phyloP scores from a whole-genome alignment of 73 alveolate species.

The Paramecium primaurelia region DNA sequence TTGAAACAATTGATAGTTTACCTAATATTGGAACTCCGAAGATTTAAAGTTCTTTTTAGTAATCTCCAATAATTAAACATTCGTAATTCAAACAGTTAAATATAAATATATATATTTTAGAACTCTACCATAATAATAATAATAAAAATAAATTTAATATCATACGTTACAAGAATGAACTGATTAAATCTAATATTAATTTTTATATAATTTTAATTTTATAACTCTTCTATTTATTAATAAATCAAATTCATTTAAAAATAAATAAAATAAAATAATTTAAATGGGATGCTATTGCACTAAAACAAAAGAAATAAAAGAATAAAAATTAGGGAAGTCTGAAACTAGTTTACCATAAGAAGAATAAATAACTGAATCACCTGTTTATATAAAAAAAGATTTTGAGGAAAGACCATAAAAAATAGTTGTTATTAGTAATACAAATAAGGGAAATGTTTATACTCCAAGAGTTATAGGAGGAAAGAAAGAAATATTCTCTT shows the following conservation, averaged over 20 bases:
- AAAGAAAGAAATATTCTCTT: not conserved
- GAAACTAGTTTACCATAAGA: not conserved
- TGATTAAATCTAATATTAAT: not conserved
- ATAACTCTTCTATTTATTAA: not conserved
- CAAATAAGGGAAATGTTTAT: not conserved
- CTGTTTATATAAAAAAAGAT: not conserved
- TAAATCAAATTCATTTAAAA: too few relatives aligned
- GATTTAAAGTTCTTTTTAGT: not conserved
- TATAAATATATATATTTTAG: not conserved
- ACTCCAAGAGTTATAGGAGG: not conserved
- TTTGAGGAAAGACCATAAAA: not conserved
- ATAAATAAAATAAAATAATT: not conserved
- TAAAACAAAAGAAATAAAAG: not conserved
- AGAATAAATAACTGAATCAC: not conserved
- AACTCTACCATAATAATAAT: not conserved
- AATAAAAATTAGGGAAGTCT: not conserved
- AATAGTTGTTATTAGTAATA: not conserved
- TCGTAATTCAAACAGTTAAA: not conserved
- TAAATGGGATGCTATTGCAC: not conserved
- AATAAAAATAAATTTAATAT: not conserved
- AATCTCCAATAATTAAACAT: not conserved
- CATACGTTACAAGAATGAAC: not conserved
- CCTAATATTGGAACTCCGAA: slow-evolving; percentile 8
- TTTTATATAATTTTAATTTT: not conserved
- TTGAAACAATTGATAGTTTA: not conserved